Evolutionary conservation across 176 grass and related monocot genomes (phyloP), one percentile per base, ranked within the genome.

Genomic region (Aechmea fasciata): DNA sequence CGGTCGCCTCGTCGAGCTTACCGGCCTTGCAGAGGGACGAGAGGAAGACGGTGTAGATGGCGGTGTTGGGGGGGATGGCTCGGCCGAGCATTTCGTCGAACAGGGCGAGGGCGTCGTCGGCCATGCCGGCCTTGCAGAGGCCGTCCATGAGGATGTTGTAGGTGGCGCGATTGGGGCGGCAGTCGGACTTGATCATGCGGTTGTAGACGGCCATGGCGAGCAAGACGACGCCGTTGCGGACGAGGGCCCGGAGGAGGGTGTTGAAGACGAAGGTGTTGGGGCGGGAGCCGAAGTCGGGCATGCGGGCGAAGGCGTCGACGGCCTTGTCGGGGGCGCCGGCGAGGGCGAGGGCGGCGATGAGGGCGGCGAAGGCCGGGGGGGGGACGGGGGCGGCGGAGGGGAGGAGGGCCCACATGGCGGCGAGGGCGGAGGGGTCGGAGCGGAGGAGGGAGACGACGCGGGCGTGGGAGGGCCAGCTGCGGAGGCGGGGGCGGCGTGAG

Each of bases 51-150:
- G 87, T 90, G 69, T 88, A 83, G 24, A 90, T 80, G 49, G 65
- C 73, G 15, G 80, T 75, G 25, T 84, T 71, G 0, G 89, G 89
- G 63, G 33, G 5, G 18, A 99, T 65, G 4, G 75, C 84, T 68
- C 72, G 83, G 9, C 80, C 48, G 3, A 90, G 80, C 90, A 99
- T 99, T 90, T 99, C 87, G 15, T 99, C 89, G 10, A 93, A 93
- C 82, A 99, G 48, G 41, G 81, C 75, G 47, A 80, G 65, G 2
- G 80, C 82, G 9, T 99, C 94, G 2, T 65, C 53, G 0, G 61
- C 22, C 68, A 78, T 90, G 50, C 77, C 80, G 10, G 63, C 77
- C 48, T 93, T 88, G 22, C 84, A 93, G 1, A 99, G 50, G 0
- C 87, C 89, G 3, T 79, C 49, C 79, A 99, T 90, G 62, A 99